Evolutionary conservation across 768 basidiomycete species (phyloP), one percentile per base, ranked within the genome.

Genomic region (Suillus brevipes): DNA sequence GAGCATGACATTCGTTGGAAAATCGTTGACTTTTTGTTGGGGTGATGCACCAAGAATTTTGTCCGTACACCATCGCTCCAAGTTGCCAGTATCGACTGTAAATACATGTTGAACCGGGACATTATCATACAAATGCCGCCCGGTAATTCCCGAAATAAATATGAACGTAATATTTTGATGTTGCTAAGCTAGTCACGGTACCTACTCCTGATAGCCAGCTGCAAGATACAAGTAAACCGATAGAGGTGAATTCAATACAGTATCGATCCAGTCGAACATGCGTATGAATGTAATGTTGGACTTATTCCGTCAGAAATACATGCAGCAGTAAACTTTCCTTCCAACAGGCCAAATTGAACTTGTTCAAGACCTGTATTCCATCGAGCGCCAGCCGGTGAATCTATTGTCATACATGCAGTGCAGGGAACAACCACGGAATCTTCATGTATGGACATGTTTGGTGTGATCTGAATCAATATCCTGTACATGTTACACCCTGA

Each of bases 381-480:
- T 52, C 25, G 28, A 52, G 50, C 50, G 50, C 25, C 8, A 18
- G 16, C 31, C 31, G 31, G 31, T 31, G 31, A 31, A 1, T 18
- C 18, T 34, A 34, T n/a, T 6, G n/a, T 37, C 56, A 38, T 57
- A 23, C 23, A 38, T 58, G 56, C 57, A 58, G 57, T 58, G 57
- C 57, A 40, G 38, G 18, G 37, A 38, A 57, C 56, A 38, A 57
- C n/a, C n/a, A 56, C n/a, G 14, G 56, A 37, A 9, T 38, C 16
- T 13, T 59, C 28, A 31, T 73, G 72, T 75, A 60, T 75, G 68
- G 53, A 10, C 42, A 60, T 75, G 67, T 75, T 75, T 75, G 74
- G 75, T 67, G 50, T 69, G 67, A 75, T 75, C 74, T 71, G 50
- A 34, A 31, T 31, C 52, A 31, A 75, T 75, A 75, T 42, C 40